Evolutionary conservation across 2,329 filamentous ascomycete genomes (phyloP), one percentile per base, ranked within the genome.

Genomic region (Zymoseptoria pseudotritici): DNA sequence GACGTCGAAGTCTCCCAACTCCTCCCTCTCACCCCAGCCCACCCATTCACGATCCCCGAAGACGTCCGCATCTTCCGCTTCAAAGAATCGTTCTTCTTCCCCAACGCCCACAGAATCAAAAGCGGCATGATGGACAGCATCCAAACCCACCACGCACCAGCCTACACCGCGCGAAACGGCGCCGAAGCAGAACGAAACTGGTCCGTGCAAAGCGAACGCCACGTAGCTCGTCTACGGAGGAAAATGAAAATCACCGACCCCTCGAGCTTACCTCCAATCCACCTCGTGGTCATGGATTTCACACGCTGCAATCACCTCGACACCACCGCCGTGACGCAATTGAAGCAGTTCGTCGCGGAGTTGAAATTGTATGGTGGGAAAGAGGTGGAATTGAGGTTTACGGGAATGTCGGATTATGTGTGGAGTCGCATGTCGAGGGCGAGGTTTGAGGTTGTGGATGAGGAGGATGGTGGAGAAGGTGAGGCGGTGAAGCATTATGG

Each of bases 1-100:
- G 13, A 61, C 57, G 55, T 61, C 46, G 61, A 65, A 56, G 46
- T 62, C 11, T 58, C 64, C 58, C 59, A 54, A 46, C 52, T 58
- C 53, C 29, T 66, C 5, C 61, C 63, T 21, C 52, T 52, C 7
- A 29, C 58, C 3, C 53, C 50, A 19, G 54, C 56, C 26, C 56
- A 63, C 46, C 61, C 62, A 3, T 53, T 58, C n/a, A 57, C 36
- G 21, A 67, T 77, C 3, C 74, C 76, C 0, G 71, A 76, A 2
- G 83, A 85, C 64, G 78, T 79, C 1, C 82, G 81, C 29, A 73
- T 86, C 42, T 82, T 86, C 67, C 76, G 76, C 3, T 83, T 85
- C 70, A 79, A 77, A 42, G 81, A 84, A 59, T 79, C 81, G 1
- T 73, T 86, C 42, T 81, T 86, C 71, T 87, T 86, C 74, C 81